Percentiles rank a stretch among this genome's conserved stretches.
Conservation (phyloP, 257 asterid species). For the Nyctanthes arbortristis region DNA sequence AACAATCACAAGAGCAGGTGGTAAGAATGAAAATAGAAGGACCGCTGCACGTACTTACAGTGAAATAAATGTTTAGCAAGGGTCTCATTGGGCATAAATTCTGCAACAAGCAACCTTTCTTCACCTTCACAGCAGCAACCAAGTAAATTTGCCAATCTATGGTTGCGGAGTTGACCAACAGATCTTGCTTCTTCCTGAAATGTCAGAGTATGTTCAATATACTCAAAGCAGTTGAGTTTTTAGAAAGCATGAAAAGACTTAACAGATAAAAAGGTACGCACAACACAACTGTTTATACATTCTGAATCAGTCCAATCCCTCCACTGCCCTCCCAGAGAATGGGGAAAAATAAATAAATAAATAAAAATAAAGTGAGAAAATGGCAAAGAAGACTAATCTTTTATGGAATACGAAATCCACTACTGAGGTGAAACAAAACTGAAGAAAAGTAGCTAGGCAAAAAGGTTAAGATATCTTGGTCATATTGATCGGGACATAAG, state of each 20-base stretch:
- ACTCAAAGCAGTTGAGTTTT: constrained; percentile 9
- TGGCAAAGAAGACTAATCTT: neutral
- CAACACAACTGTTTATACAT: neutral
- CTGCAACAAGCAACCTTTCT: constrained; percentile 92
- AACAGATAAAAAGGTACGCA: constrained; percentile 1
- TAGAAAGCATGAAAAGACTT: constrained; percentile 7
- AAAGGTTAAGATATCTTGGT: neutral
- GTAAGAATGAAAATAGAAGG: neutral
- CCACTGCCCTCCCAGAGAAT: neutral
- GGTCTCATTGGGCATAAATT: constrained; percentile 96
- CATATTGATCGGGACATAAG: neutral
- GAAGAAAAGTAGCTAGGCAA: too few relatives aligned
- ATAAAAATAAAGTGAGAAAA: neutral
- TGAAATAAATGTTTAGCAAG: constrained; percentile 95
- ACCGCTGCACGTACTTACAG: constrained; percentile 51
- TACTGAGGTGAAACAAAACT: neutral
- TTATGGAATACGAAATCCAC: neutral
- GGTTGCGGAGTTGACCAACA: constrained; percentile 89
- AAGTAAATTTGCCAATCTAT: constrained; percentile 75
- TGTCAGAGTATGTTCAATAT: constrained; percentile 15
- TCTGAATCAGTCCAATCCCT: neutral
- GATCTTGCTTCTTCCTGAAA: constrained; percentile 89
- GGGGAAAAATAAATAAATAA: neutral
- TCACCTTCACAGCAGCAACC: constrained; percentile 98
- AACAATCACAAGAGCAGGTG: neutral